Percentiles rank a stretch among this genome's conserved stretches.
These are phyloP conservation scores for Penicillium sp. DNA, from an alignment of 2,329 filamentous ascomycete genomes.

Conservation along the genomic window DNA sequence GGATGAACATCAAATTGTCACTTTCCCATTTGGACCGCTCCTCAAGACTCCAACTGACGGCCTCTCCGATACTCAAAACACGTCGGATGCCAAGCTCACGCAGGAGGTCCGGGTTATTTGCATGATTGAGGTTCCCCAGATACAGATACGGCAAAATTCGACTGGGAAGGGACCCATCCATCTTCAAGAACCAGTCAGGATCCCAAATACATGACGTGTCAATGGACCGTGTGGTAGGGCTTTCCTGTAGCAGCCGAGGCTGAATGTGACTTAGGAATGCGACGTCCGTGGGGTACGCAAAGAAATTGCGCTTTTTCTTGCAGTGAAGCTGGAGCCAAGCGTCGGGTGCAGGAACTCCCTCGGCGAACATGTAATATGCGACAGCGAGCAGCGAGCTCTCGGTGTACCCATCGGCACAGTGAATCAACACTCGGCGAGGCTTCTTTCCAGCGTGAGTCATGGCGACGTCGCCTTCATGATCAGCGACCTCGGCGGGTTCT, in stretches of 20 bases:
- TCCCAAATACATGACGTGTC: constrained; percentile 43
- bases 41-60: constrained; percentile 74
- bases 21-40: constrained; percentile 71
- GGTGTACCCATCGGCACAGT: constrained; percentile 95
- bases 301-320: constrained; percentile 84
- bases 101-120: constrained; percentile 87
- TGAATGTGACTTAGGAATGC: constrained; percentile 76
- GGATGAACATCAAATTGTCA: constrained; percentile 78
- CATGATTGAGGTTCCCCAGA: constrained; percentile 87
- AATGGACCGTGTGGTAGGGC: constrained; percentile 33
- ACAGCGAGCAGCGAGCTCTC: constrained; percentile 87
- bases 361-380: constrained; percentile 91
- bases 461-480: constrained; percentile 59
- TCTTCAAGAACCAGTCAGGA: constrained; percentile 76
- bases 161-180: constrained; percentile 90
- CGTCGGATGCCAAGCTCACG: constrained; percentile 79
- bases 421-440: constrained; percentile 76
- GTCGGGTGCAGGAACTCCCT: constrained; percentile 75
- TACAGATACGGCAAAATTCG: constrained; percentile 93
- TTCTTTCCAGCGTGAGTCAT: constrained; percentile 49
- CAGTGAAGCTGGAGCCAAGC: constrained; percentile 88
- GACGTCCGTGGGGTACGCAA: constrained; percentile 91
- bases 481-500: constrained; percentile 40
- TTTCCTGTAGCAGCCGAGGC: constrained; percentile 67
- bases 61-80: constrained; percentile 89